A percentile compares a stretch with the other conserved stretches of the same genome.
phyloP scores from a whole-genome alignment of 805 yeast species.

The Clavispora santaluciae region DNA sequence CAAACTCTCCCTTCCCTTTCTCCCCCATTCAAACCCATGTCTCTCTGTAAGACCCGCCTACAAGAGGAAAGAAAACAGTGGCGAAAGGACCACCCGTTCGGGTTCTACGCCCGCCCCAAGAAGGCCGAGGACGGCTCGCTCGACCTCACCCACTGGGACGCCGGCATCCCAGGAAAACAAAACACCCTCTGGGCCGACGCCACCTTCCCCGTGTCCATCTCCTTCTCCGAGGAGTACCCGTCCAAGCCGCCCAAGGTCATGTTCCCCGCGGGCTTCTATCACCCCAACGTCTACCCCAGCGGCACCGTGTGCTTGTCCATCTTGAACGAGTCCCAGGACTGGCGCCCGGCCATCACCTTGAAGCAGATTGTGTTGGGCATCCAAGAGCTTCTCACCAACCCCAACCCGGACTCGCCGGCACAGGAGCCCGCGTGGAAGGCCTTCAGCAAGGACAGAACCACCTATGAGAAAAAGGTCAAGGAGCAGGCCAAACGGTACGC shows the following conservation, averaged over 20 bases:
- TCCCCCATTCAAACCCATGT: conserved; percentile 21
- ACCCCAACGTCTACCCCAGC: conserved; percentile 96
- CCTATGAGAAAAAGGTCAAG: conserved; percentile 70
- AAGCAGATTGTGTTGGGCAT: conserved; percentile 88
- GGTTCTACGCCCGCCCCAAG: conserved; percentile 88
- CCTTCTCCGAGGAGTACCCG: conserved; percentile 89
- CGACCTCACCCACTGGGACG: conserved; percentile 83
- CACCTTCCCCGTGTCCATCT: conserved; percentile 76
- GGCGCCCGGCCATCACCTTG: conserved; percentile 95
- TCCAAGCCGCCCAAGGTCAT: conserved; percentile 93
- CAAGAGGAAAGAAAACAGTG: conserved; percentile 96
- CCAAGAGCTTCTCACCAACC: conserved; percentile 83
- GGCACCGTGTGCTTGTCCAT: conserved; percentile 94
- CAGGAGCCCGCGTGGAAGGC: conserved; percentile 96
- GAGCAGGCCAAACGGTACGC: conserved; percentile 65
- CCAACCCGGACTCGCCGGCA: conserved; percentile 95
- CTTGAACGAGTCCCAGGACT: conserved; percentile 90
- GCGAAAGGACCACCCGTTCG: conserved; percentile 98
- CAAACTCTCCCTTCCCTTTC: neutral
- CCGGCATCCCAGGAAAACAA: conserved; percentile 93
- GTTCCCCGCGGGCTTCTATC: conserved; percentile 88
- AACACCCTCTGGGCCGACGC: conserved; percentile 88
- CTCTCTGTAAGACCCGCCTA: conserved; percentile 73
- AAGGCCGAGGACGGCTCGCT: conserved; percentile 78
- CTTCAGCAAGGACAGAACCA: conserved; percentile 59